Evolutionary conservation across 139 green algal species (phyloP).

Genomic region (Trebouxia sp.): DNA sequence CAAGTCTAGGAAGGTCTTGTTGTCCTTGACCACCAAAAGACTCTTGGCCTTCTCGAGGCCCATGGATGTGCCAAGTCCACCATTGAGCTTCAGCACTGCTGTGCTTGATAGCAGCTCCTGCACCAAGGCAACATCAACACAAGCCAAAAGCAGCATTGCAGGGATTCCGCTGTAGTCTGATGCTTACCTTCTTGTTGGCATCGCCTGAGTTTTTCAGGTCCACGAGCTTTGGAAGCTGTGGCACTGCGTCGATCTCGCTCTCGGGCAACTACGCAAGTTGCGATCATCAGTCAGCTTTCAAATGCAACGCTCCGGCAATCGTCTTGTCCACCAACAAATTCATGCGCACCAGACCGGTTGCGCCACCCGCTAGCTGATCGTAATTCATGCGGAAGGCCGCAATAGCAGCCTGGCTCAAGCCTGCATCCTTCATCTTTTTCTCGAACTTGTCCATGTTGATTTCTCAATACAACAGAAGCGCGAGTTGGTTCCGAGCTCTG

Average conservation of each 20-base stretch:
- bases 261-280: slow-evolving; percentile 68
- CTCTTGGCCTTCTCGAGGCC: slow-evolving; percentile 92
- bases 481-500: too few species aligned
- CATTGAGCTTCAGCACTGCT: slow-evolving; percentile 93
- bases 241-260: slow-evolving; percentile 70
- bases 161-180: not conserved
- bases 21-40: slow-evolving; percentile 84
- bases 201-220: slow-evolving; percentile 38
- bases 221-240: slow-evolving; percentile 63
- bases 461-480: too few species aligned
- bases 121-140: not conserved
- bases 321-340: too few species aligned
- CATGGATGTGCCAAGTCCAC: slow-evolving; percentile 90
- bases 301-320: too few species aligned
- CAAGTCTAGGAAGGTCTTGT: slow-evolving; percentile 94
- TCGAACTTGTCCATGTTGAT: slow-evolving; percentile 52
- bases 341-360: slow-evolving; percentile 82
- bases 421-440: slow-evolving; percentile 74
- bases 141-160: not conserved
- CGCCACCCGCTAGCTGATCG: slow-evolving; percentile 78
- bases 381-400: slow-evolving; percentile 88
- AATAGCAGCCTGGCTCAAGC: slow-evolving; percentile 72
- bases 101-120: slow-evolving; percentile 74
- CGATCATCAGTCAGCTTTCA: not conserved
- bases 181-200: slow-evolving; percentile 47